Conservation (phyloP, 2,329 filamentous ascomycete species). For the Microcyclospora tardicrescens region DNA sequence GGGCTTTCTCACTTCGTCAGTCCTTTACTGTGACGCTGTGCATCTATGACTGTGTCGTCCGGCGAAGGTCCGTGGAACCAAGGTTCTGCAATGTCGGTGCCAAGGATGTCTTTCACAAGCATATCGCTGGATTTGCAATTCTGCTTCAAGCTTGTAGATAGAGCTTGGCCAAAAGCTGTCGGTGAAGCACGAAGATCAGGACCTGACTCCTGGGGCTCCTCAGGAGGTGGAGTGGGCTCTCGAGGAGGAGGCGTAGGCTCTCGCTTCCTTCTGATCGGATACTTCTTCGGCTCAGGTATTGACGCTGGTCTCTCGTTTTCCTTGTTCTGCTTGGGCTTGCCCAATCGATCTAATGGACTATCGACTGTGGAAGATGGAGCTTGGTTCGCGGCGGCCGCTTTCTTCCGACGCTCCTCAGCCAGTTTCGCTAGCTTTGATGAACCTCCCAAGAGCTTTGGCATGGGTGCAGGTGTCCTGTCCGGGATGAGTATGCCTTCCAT, state of each 20-base stretch:
- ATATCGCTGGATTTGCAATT: constrained; percentile 5
- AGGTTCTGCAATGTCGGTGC: constrained; percentile 6
- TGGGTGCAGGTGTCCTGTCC: constrained; percentile 44
- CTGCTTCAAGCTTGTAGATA: constrained; percentile 7
- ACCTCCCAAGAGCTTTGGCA: constrained; percentile 66
- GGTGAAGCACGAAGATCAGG: constrained; percentile 19
- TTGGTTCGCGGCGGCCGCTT: constrained; percentile 41
- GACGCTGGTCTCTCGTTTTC: constrained; percentile 11
- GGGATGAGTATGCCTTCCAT: constrained; percentile 49
- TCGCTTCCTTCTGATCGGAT: constrained; percentile 17
- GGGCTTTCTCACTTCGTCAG: constrained; percentile 14
- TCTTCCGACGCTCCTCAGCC: constrained; percentile 75
- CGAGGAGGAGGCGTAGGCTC: constrained; percentile 17
- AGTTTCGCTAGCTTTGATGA: constrained; percentile 83
- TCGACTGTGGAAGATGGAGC: constrained; percentile 4
- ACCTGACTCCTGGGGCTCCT: constrained; percentile 12
- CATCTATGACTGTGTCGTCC: constrained; percentile 19
- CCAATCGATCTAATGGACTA: constrained; percentile 32
- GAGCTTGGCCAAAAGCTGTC: constrained; percentile 17
- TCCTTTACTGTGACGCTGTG: constrained; percentile 20
- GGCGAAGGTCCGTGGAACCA: constrained; percentile 21
- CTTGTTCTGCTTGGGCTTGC: constrained; percentile 14
- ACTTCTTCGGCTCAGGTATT: constrained; percentile 57
- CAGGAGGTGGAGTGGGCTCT: constrained; percentile 16
- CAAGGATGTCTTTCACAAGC: constrained; percentile 16